Percentiles rank a stretch among this genome's conserved stretches.
Evolutionary conservation across 176 grass and related monocot species (phyloP).

Genomic region (Eragrostis nindensis): DNA sequence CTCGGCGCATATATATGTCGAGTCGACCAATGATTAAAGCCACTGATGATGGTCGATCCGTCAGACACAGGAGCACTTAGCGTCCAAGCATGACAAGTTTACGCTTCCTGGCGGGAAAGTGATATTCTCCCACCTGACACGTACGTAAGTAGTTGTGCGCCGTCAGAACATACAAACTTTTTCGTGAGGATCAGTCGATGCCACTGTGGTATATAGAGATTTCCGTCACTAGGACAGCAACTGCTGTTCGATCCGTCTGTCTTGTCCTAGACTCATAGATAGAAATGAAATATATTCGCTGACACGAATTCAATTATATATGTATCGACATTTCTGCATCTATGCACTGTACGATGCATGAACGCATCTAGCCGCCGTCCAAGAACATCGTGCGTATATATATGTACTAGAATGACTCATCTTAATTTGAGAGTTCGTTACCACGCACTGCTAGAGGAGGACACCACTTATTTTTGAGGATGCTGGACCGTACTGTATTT

Average conservation of each 20-base stretch:
- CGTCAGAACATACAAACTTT: neutral
- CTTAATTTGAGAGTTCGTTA: neutral
- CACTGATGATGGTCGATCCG: neutral
- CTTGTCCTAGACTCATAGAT: neutral
- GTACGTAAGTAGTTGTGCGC: neutral
- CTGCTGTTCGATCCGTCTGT: neutral
- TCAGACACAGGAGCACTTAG: constrained; percentile 8
- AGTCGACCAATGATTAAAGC: constrained; percentile 26
- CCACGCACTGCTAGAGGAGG: no score
- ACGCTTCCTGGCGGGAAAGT: neutral
- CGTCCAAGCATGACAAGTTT: constrained; percentile 21
- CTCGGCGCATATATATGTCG: neutral
- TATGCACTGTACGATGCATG: neutral
- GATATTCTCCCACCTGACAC: neutral
- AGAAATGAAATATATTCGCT: constrained; percentile 25
- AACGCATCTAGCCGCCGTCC: neutral
- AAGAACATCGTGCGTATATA: no score
- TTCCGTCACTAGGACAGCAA: constrained; percentile 31
- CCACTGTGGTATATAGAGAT: neutral
- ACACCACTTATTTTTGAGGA: no score
- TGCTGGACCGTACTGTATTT: neutral
- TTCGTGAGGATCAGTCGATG: neutral
- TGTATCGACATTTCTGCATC: neutral
- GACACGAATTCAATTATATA: neutral
- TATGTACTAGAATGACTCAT: neutral